Evolutionary conservation across 2,329 filamentous ascomycete genomes (phyloP), one percentile per base, ranked within the genome.

Genomic region (Bipolaris sorokiniana): DNA sequence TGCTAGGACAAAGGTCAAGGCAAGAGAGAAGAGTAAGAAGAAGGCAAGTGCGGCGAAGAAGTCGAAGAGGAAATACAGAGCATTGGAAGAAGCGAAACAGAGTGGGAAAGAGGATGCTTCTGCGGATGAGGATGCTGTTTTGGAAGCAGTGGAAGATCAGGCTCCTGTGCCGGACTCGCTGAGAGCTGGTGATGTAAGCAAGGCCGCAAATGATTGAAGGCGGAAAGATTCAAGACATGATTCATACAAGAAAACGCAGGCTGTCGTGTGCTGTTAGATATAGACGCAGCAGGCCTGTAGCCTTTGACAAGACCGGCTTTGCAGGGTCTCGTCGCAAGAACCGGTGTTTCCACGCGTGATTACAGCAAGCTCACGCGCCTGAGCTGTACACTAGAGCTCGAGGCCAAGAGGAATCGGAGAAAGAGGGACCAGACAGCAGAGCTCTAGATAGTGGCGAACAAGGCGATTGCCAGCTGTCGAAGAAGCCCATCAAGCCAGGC

Each of bases 11-110:
- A 84, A 84, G 38, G 78, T 92, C 31, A 88, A 91, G 49, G 85
- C 81, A 3, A 84, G 84, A 49, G 78, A 83, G 40, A 88, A 86
- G 73, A 83, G 82, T 61, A 89, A 84, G 79, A 90, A 86, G 78
- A 88, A 90, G 68, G 90, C 87, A 28, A 95, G 92, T 73, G 85
- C 86, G 20, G 83, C 81, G 5, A 96, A 97, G 79, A 97, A 97
- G 84, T 87, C 85, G 53, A 85, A 88, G 68, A 83, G 91, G 67
- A 97, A 97, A 77, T 94, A 94, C 70, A 55, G 66, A 28, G 60
- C 62, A 23, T 18, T 70, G 18, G 64, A 86, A 84, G 54, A 84
- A 86, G 67, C 82, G 89, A 68, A 94, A 94, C 76, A 91, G 91
- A 70, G 82, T 82, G 59, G 82, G 1, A 83, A 81, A 3, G 83